Base-by-base conservation (phyloP, 768 basidiomycete genomes). In the Paxillus ammoniavirescens region DNA sequence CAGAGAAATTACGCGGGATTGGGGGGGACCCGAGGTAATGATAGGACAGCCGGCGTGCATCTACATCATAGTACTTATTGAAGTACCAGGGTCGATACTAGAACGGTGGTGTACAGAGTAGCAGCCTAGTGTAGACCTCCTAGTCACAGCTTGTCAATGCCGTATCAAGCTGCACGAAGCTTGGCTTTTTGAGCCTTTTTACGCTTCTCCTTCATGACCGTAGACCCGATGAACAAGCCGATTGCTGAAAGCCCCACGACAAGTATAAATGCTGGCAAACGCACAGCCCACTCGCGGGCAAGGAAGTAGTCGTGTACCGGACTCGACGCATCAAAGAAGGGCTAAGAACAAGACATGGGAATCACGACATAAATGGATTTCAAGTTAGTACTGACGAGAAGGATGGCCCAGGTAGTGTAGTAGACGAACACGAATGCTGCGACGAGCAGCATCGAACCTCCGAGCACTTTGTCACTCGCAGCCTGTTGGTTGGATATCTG, bases 351-450 rank as follows among this genome's bases (percentile, higher is more conserved):
- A 56, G 56, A 51, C 38, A 51, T 45, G 53, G 47, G 41, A 60
- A 40, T 33, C 7, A 46, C 37, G 28, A 48, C 37, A 45, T 17
- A 44, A 28, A 42, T 18, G 42, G 33, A 13, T 3, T 13, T 28
- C 13, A 17, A 30, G 8, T 21, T 31, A 4, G 33, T 26, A 71
- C 87, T 63, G 59, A 93, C 94, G 50, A 95, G 80, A 47, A 98
- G 73, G 50, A 97, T 79, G 13, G 93, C 86, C 95, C 95, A 98
- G 26, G 81, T 77, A 2, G 95, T 93, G 70, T 98, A 98, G 69
- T 98, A 98, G 9, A 80, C 74, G 74, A 96, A 96, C 36, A 90
- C 82, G 42, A 83, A 69, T 6, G 82, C 79, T 33, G 92, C 91
- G 56, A 81, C 77, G 57, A 90, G 75, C 65, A 97, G 82, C 89